Conservation (phyloP, 305 asterid genomes). For the Galium porrigens region DNA sequence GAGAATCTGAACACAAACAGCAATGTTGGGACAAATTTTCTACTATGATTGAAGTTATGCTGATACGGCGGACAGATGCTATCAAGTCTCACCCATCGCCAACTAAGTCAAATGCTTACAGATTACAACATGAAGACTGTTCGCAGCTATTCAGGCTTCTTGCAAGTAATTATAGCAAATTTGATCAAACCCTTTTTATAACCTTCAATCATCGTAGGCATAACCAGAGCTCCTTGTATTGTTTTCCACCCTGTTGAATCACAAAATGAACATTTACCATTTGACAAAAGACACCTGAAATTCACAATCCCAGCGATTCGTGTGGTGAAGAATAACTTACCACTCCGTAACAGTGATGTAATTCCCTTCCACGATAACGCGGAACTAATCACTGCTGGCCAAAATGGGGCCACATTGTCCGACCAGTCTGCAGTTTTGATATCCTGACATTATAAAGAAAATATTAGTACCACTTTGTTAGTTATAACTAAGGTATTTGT, state of each 20-base stretch:
- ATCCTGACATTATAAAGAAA: conserved; percentile 32
- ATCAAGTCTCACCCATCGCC: too few relatives aligned
- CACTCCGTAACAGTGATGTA: conserved; percentile 57
- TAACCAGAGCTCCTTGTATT: conserved; percentile 69
- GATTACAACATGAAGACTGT: not conserved
- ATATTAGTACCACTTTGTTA: not conserved
- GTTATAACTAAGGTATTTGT: not conserved
- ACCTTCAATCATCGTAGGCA: conserved; percentile 87
- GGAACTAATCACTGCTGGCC: conserved; percentile 84
- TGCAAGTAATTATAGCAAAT: conserved; percentile 70
- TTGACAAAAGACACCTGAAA: not conserved
- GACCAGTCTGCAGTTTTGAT: conserved; percentile 80
- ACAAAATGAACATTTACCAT: not conserved
- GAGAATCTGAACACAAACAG: conserved; percentile 3
- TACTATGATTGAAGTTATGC: not conserved
- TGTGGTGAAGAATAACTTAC: conserved; percentile 24
- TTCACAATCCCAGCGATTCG: not conserved
- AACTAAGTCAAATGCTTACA: not conserved
- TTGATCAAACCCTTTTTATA: conserved; percentile 70
- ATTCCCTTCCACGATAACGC: conserved; percentile 88
- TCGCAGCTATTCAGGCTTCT: conserved; percentile 35
- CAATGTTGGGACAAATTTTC: not conserved
- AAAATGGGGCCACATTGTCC: conserved; percentile 74
- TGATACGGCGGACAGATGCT: not conserved
- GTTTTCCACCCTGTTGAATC: conserved; percentile 71